These are phyloP conservation scores for Rhododendron ovatum DNA, from an alignment of 148 eudicot species.

Conservation along the genomic window DNA sequence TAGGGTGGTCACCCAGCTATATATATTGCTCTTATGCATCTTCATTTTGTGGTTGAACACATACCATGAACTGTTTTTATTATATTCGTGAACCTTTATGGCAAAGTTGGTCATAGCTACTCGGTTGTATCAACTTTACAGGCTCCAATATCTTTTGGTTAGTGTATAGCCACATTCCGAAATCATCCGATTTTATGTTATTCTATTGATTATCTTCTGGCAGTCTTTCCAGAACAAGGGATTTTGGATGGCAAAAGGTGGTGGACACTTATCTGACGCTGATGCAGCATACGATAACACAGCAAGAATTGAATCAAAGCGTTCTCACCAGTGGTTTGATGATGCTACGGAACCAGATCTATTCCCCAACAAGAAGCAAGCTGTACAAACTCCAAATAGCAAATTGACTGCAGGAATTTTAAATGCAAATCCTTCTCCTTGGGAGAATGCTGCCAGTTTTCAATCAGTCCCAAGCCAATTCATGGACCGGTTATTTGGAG, in stretches of 20 bases:
- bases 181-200: not conserved
- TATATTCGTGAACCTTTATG: not conserved
- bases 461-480: conserved; percentile 36
- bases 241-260: conserved; percentile 40
- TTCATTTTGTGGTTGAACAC: not conserved
- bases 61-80: not conserved
- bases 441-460: conserved; percentile 39
- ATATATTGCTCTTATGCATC: not conserved
- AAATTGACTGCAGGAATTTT: conserved; percentile 24
- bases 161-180: not conserved
- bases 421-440: conserved; percentile 19
- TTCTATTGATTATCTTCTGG: not conserved
- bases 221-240: conserved; percentile 48
- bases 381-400: conserved; percentile 25
- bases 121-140: not conserved
- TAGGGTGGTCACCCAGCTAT: not conserved
- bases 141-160: not conserved
- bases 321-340: conserved; percentile 41
- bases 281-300: conserved; percentile 34
- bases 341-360: conserved; percentile 39
- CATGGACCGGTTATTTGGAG: conserved; percentile 42
- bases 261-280: conserved; percentile 28
- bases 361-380: conserved; percentile 53
- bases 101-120: not conserved
- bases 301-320: conserved; percentile 36